Conservation (phyloP, 352 stramenopile genomes). For the Globisporangium alternatum region DNA sequence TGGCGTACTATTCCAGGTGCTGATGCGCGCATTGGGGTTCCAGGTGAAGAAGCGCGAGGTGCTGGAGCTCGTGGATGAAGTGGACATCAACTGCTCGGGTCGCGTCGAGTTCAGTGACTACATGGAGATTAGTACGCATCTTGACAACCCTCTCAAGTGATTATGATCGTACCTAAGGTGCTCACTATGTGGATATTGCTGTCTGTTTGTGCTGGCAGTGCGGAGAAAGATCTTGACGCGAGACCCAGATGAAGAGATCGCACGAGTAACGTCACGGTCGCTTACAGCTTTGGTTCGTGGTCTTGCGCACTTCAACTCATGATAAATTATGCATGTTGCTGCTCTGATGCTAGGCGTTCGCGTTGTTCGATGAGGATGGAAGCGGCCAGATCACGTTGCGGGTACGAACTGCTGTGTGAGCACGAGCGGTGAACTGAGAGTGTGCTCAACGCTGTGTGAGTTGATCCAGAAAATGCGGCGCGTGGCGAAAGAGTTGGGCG, state of each 20-base stretch:
- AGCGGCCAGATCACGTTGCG: conserved; percentile 85
- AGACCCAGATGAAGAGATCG: conserved; percentile 92
- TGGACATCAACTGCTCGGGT: conserved; percentile 83
- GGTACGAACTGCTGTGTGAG: conserved; percentile 25
- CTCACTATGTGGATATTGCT: background rate
- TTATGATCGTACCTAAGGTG: too few relatives aligned
- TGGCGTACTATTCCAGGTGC: conserved; percentile 27
- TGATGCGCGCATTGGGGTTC: conserved; percentile 93
- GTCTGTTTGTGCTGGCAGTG: conserved; percentile 33
- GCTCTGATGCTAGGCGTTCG: conserved; percentile 64
- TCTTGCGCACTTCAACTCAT: background rate
- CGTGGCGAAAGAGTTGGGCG: conserved; percentile 90
- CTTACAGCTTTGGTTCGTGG: background rate
- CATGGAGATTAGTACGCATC: conserved; percentile 84
- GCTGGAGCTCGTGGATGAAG: conserved; percentile 85
- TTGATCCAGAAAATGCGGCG: conserved; percentile 86
- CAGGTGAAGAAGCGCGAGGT: conserved; percentile 89
- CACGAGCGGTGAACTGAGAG: too few relatives aligned
- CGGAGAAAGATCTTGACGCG: conserved; percentile 75
- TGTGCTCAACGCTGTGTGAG: background rate
- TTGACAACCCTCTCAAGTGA: background rate
- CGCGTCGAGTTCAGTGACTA: conserved; percentile 90
- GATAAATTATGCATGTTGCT: background rate
- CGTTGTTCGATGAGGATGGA: conserved; percentile 93
- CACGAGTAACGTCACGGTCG: conserved; percentile 36